These are phyloP conservation scores for Kwoniella shivajii DNA, from an alignment of 1,284 basidiomycete species.

Conservation along the genomic window DNA sequence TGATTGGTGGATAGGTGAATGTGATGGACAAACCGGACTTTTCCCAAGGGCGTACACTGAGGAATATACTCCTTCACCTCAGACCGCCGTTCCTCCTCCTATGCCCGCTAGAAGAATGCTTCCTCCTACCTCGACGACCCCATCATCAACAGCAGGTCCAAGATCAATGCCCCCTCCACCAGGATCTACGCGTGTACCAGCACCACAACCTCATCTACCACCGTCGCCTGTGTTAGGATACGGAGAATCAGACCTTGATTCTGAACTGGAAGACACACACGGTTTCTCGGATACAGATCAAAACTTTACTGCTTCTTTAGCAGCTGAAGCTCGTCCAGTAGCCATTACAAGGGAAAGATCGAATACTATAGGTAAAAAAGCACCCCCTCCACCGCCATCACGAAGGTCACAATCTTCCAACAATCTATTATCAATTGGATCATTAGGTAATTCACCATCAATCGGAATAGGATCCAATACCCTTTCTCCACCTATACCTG, in stretches of 20 bases:
- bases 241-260: slow-evolving; percentile 24
- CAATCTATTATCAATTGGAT: slow-evolving; percentile 21
- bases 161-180: slow-evolving; percentile 24
- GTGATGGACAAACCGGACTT: slow-evolving; percentile 66
- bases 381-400: slow-evolving; percentile 57
- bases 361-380: slow-evolving; percentile 46
- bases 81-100: slow-evolving; percentile 36
- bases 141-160: not conserved
- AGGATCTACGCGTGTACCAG: slow-evolving; percentile 8
- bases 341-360: slow-evolving; percentile 11
- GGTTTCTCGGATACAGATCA: slow-evolving; percentile 38
- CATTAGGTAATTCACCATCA: slow-evolving; percentile 1
- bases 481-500: slow-evolving; percentile 13
- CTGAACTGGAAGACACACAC: slow-evolving; percentile 27
- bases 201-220: slow-evolving; percentile 26
- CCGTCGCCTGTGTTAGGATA: slow-evolving; percentile 19
- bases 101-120: slow-evolving; percentile 15
- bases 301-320: slow-evolving; percentile 29
- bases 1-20: slow-evolving; percentile 82
- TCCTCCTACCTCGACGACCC: slow-evolving; percentile 17
- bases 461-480: no score
- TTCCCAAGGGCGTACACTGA: slow-evolving; percentile 77
- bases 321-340: slow-evolving; percentile 24
- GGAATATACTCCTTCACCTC: slow-evolving; percentile 45
- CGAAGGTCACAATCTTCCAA: slow-evolving; percentile 38